These are phyloP conservation scores for Neurospora africana DNA, from an alignment of 495 filamentous ascomycete genomes.

Conservation along the genomic window DNA sequence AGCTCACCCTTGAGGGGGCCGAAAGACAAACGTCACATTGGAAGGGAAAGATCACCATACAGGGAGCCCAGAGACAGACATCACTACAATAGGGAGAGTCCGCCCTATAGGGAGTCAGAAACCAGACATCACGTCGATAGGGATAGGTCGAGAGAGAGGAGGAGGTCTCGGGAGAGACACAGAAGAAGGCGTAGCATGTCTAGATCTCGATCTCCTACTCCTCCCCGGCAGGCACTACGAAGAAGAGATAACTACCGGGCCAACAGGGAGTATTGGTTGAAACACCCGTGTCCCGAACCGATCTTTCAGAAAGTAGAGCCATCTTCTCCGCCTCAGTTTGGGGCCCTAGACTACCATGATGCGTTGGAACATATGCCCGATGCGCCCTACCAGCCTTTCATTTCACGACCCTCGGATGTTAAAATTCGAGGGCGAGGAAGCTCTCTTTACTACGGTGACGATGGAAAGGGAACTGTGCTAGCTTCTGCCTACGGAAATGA, in stretches of 20 bases:
- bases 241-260: not conserved
- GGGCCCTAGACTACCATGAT: not conserved
- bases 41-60: not conserved
- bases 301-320: not conserved
- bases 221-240: not conserved
- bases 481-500: not conserved
- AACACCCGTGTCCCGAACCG: not conserved
- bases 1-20: not conserved
- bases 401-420: not conserved
- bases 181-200: not conserved
- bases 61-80: not conserved
- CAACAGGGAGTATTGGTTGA: not conserved
- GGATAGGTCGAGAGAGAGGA: not conserved
- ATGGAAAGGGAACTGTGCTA: not conserved
- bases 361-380: not conserved
- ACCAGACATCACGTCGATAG: not conserved
- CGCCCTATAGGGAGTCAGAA: constrained; percentile 4
- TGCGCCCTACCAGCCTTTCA: not conserved
- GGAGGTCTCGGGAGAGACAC: not conserved
- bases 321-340: not conserved
- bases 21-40: not conserved
- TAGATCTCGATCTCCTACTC: not conserved
- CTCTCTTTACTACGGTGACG: not conserved
- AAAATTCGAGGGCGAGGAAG: not conserved
- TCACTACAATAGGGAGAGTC: not conserved